phyloP scores from a whole-genome alignment of 106 monocot genomes.

The Dioscorea alata region DNA sequence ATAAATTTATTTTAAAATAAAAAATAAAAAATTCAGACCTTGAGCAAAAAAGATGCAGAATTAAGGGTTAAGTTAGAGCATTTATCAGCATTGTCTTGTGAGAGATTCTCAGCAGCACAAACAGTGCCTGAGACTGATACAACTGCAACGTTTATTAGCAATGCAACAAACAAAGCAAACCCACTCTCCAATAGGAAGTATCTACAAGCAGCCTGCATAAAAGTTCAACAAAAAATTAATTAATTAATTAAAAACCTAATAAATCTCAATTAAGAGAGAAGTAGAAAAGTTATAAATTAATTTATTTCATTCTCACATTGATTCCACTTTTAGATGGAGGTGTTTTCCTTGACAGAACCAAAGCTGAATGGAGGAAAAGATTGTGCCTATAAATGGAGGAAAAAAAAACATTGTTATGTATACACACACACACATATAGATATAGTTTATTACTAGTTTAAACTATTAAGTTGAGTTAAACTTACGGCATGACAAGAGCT shows the following conservation, averaged over 20 bases:
- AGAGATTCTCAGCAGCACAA: slow-evolving; percentile 23
- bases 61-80: slow-evolving; percentile 43
- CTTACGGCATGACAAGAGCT: slow-evolving; percentile 60
- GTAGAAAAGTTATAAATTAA: not conserved
- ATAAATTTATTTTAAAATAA: too few species aligned
- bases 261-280: not conserved
- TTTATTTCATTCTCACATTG: slow-evolving; percentile 24
- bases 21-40: slow-evolving; percentile 14
- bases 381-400: slow-evolving; percentile 32
- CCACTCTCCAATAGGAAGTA: slow-evolving; percentile 57
- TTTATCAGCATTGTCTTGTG: slow-evolving; percentile 12
- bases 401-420: too few species aligned
- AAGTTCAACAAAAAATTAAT: not conserved
- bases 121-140: slow-evolving; percentile 49
- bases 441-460: not conserved
- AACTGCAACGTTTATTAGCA: slow-evolving; percentile 60
- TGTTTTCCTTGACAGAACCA: slow-evolving; percentile 58
- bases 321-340: slow-evolving; percentile 42
- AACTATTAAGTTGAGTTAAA: too few species aligned
- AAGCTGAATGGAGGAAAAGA: slow-evolving; percentile 54
- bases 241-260: not conserved
- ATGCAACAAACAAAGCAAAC: slow-evolving; percentile 46
- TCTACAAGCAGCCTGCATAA: slow-evolving; percentile 37
- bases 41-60: slow-evolving; percentile 52
- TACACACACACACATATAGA: too few species aligned